Conservation (phyloP, 2,329 filamentous ascomycete genomes). For the Curvularia verruculosa region DNA sequence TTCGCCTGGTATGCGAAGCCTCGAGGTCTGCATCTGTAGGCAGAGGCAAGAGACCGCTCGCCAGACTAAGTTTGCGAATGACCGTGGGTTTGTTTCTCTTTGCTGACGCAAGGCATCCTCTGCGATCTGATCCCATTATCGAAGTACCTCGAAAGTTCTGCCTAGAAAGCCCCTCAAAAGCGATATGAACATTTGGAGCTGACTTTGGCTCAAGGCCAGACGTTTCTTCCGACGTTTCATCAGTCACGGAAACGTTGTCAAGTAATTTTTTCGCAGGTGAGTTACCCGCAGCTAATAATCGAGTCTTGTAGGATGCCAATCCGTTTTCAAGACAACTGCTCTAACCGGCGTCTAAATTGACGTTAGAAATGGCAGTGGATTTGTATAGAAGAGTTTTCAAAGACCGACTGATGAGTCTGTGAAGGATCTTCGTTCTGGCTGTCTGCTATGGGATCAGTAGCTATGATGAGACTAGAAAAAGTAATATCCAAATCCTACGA, state of each 20-base stretch:
- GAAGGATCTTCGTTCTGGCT: slow-evolving; percentile 12
- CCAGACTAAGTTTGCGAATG: slow-evolving; percentile 11
- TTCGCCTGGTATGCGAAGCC: background rate
- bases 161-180: slow-evolving; percentile 23
- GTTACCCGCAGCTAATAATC: background rate
- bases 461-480: slow-evolving; percentile 13
- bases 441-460: slow-evolving; percentile 39
- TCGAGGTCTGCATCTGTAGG: background rate
- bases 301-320: background rate
- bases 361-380: slow-evolving; percentile 1
- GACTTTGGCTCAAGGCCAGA: background rate
- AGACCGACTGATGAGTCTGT: too few relatives aligned
- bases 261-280: background rate
- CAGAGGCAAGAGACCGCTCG: slow-evolving; percentile 12
- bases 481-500: slow-evolving; percentile 21
- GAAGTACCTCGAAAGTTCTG: slow-evolving; percentile 10
- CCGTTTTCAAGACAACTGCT: background rate
- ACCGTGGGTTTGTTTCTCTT: background rate
- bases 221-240: background rate
- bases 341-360: background rate
- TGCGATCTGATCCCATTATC: background rate
- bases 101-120: background rate
- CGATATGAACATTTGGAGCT: background rate
- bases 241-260: background rate
- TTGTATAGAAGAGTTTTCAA: background rate